Conservation (phyloP, 1,139 yeast species). For the Candida frijolesensis region DNA sequence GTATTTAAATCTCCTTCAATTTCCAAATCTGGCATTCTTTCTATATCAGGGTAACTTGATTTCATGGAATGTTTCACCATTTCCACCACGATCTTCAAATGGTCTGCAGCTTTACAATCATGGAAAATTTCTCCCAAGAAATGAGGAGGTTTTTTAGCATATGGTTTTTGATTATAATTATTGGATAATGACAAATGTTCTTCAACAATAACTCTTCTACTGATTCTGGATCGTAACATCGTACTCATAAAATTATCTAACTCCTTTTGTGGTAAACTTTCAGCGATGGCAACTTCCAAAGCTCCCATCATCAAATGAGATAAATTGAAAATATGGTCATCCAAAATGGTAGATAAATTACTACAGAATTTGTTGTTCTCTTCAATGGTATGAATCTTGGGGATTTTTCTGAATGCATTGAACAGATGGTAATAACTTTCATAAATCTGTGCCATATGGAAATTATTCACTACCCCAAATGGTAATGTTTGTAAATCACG, state of each 20-base stretch:
- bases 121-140: slow-evolving; percentile 88
- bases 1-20: slow-evolving; percentile 69
- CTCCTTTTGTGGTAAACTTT: slow-evolving; percentile 59
- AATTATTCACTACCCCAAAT: slow-evolving; percentile 80
- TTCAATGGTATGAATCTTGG: slow-evolving; percentile 63
- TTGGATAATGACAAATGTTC: slow-evolving; percentile 82
- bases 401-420: slow-evolving; percentile 76
- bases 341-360: slow-evolving; percentile 62
- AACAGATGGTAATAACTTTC: slow-evolving; percentile 88
- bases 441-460: slow-evolving; percentile 82
- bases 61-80: slow-evolving; percentile 47
- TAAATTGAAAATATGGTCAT: slow-evolving; percentile 75
- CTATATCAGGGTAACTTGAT: slow-evolving; percentile 51
- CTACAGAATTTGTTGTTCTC: slow-evolving; percentile 76
- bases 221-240: slow-evolving; percentile 80
- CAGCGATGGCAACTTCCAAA: slow-evolving; percentile 71
- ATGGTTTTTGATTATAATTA: slow-evolving; percentile 50
- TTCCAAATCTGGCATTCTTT: slow-evolving; percentile 71
- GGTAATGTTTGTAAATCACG: slow-evolving; percentile 81
- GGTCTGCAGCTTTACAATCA: slow-evolving; percentile 74
- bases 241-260: slow-evolving; percentile 76
- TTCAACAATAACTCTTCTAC: slow-evolving; percentile 87
- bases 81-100: slow-evolving; percentile 56
- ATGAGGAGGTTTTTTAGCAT: slow-evolving; percentile 57
- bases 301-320: slow-evolving; percentile 95